phyloP scores from a whole-genome alignment of 768 basidiomycete species.

The Pleurotus pulmonarius region DNA sequence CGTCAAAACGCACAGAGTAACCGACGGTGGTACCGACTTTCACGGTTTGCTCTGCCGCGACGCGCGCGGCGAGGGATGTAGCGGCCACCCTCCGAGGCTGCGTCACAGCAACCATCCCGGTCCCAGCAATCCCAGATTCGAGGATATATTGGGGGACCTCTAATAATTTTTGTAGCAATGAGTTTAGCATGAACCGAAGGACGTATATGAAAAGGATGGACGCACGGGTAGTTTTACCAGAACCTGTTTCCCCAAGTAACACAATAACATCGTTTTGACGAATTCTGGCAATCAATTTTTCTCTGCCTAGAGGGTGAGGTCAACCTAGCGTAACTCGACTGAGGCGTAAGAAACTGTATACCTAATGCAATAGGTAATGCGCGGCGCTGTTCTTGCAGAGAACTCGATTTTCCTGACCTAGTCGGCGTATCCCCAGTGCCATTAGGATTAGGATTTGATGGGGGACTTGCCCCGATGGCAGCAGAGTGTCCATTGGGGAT shows the following conservation, averaged over 20 bases:
- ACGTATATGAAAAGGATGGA: slow-evolving; percentile 15
- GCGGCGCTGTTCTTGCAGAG: slow-evolving; percentile 60
- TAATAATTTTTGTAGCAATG: slow-evolving; percentile 25
- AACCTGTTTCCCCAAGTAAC: slow-evolving; percentile 94
- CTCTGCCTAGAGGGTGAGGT: slow-evolving; percentile 50
- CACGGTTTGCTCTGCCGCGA: slow-evolving; percentile 78
- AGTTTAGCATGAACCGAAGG: no score
- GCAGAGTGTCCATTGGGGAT: no score
- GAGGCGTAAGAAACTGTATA: slow-evolving; percentile 21
- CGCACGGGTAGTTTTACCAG: slow-evolving; percentile 97
- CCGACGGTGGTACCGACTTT: slow-evolving; percentile 78
- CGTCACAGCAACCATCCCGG: slow-evolving; percentile 83
- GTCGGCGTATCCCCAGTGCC: not conserved
- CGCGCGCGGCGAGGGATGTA: slow-evolving; percentile 88
- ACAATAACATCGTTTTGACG: slow-evolving; percentile 79
- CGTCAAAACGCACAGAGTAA: slow-evolving; percentile 96
- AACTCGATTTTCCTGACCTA: slow-evolving; percentile 12
- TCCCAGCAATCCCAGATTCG: slow-evolving; percentile 69
- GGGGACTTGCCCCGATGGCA: no score
- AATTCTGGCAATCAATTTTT: slow-evolving; percentile 72
- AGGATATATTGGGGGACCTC: slow-evolving; percentile 96
- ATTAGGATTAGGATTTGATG: no score
- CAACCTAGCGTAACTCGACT: not conserved
- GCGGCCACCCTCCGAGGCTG: slow-evolving; percentile 96
- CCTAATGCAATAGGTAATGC: slow-evolving; percentile 80